Evolutionary conservation across 306 rosid genomes (phyloP), one percentile per base, ranked within the genome.

Genomic region (Amphicarpaea edgeworthii): DNA sequence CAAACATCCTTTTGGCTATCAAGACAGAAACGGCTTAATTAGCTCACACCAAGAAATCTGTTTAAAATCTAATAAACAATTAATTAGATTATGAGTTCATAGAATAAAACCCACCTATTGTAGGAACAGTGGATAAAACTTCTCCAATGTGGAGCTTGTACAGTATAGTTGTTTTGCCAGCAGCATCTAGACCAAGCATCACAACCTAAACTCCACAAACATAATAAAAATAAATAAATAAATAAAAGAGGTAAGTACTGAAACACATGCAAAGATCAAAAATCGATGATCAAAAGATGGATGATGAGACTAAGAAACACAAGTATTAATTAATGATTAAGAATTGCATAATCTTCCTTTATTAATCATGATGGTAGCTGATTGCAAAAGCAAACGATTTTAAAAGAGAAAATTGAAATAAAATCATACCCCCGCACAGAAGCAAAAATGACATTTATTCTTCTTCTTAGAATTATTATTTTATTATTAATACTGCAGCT

Each of bases 111-210:
- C 62, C 78, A 93, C 98, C 98, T 77, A 93, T 93, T 15, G 98
- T 93, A 77, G 98, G 98, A 66, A 93, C 96, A 62, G 98, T 93
- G 11, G 98, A 93, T 70, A 93, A 84, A 80, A 93, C 98, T 88
- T 93, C 98, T 79, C 98, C 98, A 84, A 93, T 89, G 79, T 93
- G 98, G 28, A 93, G 96, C 87, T 93, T 93, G 86, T 93, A 93
- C 16, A 93, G 79, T 71, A 93, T 93, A 40, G 98, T 93, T 57
- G 98, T 93, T 87, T 93, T 93, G 42, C 98, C 98, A 59, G 98
- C 98, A 45, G 98, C 98, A 79, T 93, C 98, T 59, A 93, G 94
- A 68, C 98, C 98, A 63, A 93, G 97, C 98, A 93, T 93, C 23
- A 93, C 97, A 81, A 93, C 98, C 98, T 93, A 81, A 82, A 76